phyloP scores from a whole-genome alignment of 2,329 filamentous ascomycete genomes.

The Penicillium sp. region DNA sequence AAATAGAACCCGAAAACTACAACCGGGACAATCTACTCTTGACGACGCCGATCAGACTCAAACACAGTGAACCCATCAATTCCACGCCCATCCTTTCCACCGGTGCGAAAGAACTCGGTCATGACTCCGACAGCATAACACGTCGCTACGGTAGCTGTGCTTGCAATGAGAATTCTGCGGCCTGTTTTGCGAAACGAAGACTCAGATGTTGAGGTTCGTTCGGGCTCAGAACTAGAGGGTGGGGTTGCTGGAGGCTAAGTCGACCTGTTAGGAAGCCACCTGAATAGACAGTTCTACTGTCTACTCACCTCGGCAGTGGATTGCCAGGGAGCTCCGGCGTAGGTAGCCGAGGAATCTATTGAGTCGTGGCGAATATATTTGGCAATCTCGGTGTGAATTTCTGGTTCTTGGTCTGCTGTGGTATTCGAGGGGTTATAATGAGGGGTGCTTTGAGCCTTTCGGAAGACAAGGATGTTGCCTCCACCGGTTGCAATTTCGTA shows the following conservation, averaged over 20 bases:
- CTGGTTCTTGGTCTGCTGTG: neutral
- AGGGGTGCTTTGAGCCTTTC: constrained; percentile 12
- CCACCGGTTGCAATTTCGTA: constrained; percentile 45
- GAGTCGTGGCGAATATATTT: constrained; percentile 12
- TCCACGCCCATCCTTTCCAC: constrained; percentile 38
- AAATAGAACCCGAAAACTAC: neutral
- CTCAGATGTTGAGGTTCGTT: constrained; percentile 1
- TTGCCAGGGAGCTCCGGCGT: neutral
- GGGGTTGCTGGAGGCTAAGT: constrained; percentile 15
- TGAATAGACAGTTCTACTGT: constrained; percentile 20
- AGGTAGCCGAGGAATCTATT: neutral
- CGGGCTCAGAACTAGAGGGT: neutral
- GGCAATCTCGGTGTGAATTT: constrained; percentile 10
- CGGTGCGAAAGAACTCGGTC: constrained; percentile 43
- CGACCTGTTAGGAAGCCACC: constrained; percentile 28
- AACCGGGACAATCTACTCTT: constrained; percentile 4
- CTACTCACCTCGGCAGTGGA: constrained; percentile 23
- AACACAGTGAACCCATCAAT: constrained; percentile 41
- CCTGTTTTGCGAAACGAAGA: constrained; percentile 22
- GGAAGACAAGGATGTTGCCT: constrained; percentile 43
- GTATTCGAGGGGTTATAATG: neutral
- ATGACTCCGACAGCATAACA: constrained; percentile 44
- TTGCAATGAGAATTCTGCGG: constrained; percentile 36
- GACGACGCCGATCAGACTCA: constrained; percentile 35
- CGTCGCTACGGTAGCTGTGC: constrained; percentile 35